phyloP scores from a whole-genome alignment of 306 rosid species.

The Quercus agrifolia region DNA sequence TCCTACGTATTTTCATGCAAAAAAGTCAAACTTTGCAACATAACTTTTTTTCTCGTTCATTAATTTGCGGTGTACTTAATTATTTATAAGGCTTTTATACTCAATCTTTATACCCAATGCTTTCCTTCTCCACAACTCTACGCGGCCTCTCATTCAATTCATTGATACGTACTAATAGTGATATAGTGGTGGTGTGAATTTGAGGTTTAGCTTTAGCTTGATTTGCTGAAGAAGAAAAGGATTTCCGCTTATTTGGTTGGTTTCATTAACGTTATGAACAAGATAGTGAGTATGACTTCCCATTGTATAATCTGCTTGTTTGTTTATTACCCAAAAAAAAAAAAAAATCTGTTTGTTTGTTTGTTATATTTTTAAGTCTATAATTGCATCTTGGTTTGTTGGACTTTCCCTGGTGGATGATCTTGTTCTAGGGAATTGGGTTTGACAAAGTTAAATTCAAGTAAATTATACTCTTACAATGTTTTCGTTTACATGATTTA shows the following conservation, averaged over 20 bases:
- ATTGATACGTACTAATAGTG: constrained; percentile 9
- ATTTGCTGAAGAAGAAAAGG: constrained; percentile 65
- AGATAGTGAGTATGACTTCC: constrained; percentile 23
- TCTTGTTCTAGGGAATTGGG: constrained; percentile 6
- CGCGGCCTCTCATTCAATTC: constrained; percentile 12
- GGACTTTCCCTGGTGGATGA: neutral
- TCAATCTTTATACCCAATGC: constrained; percentile 15
- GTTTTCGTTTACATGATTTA: neutral
- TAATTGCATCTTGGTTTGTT: constrained; percentile 8
- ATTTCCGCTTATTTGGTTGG: neutral
- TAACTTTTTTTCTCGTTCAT: neutral
- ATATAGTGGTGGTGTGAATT: constrained; percentile 23
- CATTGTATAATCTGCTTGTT: constrained; percentile 30
- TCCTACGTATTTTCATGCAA: constrained; percentile 45
- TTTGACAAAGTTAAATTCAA: constrained; percentile 22
- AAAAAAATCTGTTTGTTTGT: neutral
- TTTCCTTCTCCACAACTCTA: constrained; percentile 26
- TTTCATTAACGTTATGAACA: constrained; percentile 32
- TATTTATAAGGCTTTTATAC: constrained; percentile 10
- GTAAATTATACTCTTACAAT: constrained; percentile 5
- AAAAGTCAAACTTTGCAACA: constrained; percentile 37
- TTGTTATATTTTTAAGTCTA: neutral
- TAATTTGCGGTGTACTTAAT: neutral
- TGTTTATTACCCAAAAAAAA: neutral
- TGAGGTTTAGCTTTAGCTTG: constrained; percentile 22